phyloP scores from a whole-genome alignment of 1,139 yeast species.

The Zygoascus meyerae region DNA sequence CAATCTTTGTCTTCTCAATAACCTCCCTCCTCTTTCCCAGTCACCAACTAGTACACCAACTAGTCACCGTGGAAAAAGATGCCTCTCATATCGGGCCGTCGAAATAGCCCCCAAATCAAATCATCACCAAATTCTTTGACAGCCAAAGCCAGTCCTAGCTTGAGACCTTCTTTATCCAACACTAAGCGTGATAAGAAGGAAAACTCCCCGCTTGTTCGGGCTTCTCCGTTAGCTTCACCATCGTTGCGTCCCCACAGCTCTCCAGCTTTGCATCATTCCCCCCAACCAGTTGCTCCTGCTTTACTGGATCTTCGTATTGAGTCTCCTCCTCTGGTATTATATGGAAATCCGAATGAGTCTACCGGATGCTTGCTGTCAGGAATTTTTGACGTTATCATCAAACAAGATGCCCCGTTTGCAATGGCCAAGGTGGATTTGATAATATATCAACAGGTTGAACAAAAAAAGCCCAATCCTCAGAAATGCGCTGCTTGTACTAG shows the following conservation, averaged over 20 bases:
- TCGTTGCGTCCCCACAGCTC: neutral
- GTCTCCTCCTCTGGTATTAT: conserved; percentile 84
- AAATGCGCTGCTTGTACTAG: conserved; percentile 43
- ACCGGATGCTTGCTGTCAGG: conserved; percentile 88
- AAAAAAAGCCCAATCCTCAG: conserved; percentile 20
- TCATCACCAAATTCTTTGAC: conserved; percentile 1
- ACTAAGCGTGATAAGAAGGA: conserved; percentile 6
- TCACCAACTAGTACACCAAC: neutral
- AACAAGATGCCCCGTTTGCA: conserved; percentile 29
- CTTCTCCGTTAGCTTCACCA: neutral
- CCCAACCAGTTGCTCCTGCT: conserved; percentile 15
- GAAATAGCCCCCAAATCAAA: conserved; percentile 6
- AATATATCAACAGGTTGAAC: conserved; percentile 58
- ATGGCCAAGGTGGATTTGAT: conserved; percentile 57
- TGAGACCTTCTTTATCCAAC: conserved; percentile 1
- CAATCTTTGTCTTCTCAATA: no score
- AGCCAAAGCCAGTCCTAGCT: conserved; percentile 2
- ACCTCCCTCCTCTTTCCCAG: no score
- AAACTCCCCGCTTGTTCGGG: neutral
- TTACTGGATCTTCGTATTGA: conserved; percentile 60
- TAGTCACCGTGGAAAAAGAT: neutral
- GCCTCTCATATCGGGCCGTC: conserved; percentile 9
- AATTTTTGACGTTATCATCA: conserved; percentile 38
- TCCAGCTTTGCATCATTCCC: conserved; percentile 4
- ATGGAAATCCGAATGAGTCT: conserved; percentile 71